Percentiles rank a stretch among this genome's conserved stretches.
Conservation (phyloP, 148 eudicot species). For the Hydrangea macrophylla region DNA sequence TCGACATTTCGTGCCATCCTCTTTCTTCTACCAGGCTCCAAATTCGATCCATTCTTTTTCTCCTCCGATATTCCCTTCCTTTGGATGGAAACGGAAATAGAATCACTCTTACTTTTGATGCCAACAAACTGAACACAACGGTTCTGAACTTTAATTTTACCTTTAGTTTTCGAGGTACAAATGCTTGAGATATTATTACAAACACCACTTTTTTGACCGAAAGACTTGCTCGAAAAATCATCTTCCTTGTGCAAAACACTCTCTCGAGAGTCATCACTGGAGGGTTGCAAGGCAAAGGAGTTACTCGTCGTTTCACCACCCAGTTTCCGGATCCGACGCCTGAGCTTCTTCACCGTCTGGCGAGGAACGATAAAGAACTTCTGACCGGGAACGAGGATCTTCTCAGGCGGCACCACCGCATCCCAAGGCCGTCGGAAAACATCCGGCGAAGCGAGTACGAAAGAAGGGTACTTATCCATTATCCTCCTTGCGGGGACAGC, state of each 20-base stretch:
- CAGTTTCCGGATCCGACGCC: slow-evolving; percentile 17
- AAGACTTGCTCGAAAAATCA: neutral
- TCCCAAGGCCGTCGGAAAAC: slow-evolving; percentile 43
- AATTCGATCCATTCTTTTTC: too few species aligned
- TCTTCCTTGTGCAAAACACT: neutral
- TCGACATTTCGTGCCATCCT: too few species aligned
- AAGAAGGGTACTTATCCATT: slow-evolving; percentile 31
- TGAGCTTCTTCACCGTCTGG: slow-evolving; percentile 31
- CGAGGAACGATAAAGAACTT: slow-evolving; percentile 32
- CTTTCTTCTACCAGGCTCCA: too few species aligned
- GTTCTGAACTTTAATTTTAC: too few species aligned
- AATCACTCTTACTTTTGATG: too few species aligned
- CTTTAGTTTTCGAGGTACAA: too few species aligned
- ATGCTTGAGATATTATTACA: too few species aligned
- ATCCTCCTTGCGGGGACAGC: slow-evolving; percentile 37
- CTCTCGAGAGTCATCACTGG: neutral
- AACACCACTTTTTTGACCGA: neutral
- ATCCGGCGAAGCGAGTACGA: slow-evolving; percentile 33
- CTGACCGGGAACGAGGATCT: slow-evolving; percentile 38
- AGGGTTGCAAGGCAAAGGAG: neutral
- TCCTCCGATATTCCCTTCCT: too few species aligned
- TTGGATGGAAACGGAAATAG: too few species aligned
- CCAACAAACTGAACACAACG: too few species aligned
- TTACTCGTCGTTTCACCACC: neutral
- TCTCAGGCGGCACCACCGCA: slow-evolving; percentile 31